phyloP scores from a whole-genome alignment of 495 filamentous ascomycete species.

The Xylaria bambusicola region DNA sequence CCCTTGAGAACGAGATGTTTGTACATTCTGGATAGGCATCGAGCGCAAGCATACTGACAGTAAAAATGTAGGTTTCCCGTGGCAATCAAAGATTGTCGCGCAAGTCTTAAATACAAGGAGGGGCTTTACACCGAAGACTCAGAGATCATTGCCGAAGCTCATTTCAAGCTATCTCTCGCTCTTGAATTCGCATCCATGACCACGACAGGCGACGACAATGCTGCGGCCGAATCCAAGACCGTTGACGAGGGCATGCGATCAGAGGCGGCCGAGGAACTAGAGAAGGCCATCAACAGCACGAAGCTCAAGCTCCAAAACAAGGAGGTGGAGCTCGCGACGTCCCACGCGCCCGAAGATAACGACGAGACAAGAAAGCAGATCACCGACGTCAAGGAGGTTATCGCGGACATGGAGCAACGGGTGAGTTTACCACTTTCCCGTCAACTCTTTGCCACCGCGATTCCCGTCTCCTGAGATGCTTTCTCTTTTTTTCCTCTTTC shows the following conservation, averaged over 20 bases:
- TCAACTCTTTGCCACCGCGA: constrained; percentile 27
- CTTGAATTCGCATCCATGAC: constrained; percentile 90
- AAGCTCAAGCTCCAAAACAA: constrained; percentile 73
- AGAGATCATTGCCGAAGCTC: constrained; percentile 83
- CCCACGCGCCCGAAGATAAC: constrained; percentile 56
- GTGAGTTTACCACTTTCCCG: constrained; percentile 49
- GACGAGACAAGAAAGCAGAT: constrained; percentile 66
- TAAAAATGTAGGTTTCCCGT: constrained; percentile 61
- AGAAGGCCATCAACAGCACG: constrained; percentile 79
- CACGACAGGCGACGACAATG: constrained; percentile 55
- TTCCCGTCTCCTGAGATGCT: constrained; percentile 10
- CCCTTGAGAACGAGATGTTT: constrained; percentile 83
- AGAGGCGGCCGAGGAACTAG: constrained; percentile 76
- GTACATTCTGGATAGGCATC: constrained; percentile 3
- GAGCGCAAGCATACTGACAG: constrained; percentile 22
- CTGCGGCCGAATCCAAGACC: constrained; percentile 34
- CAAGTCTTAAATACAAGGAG: constrained; percentile 73
- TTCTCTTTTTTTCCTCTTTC: not conserved
- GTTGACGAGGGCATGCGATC: constrained; percentile 70
- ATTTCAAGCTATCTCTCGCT: constrained; percentile 93
- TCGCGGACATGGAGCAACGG: constrained; percentile 83
- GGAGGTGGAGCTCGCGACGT: constrained; percentile 60
- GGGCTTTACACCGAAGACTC: constrained; percentile 76
- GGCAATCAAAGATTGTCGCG: constrained; percentile 77
- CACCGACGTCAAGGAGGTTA: constrained; percentile 80